These are phyloP conservation scores for Tuber indicum DNA, from an alignment of 495 filamentous ascomycete genomes.

Conservation along the genomic window DNA sequence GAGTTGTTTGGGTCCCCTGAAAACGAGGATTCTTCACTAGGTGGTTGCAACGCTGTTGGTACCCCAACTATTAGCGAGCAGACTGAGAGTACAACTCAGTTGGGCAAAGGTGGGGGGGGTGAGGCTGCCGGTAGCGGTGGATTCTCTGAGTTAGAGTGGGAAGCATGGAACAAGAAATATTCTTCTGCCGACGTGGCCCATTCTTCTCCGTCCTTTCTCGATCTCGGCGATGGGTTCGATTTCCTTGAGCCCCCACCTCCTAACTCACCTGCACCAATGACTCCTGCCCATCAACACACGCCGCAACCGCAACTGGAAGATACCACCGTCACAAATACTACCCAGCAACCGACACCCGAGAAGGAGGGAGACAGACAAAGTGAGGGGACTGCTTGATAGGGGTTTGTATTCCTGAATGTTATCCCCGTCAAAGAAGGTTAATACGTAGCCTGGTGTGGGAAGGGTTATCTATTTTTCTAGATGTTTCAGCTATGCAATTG, in stretches of 20 bases:
- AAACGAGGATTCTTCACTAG: constrained; percentile 26
- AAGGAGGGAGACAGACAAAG: background rate
- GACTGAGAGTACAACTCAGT: constrained; percentile 21
- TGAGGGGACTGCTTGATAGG: constrained; percentile 1
- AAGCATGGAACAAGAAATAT: background rate
- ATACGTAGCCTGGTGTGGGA: constrained; percentile 1
- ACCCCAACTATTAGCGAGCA: constrained; percentile 40
- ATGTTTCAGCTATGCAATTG: background rate
- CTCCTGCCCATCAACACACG: background rate
- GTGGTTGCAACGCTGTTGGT: constrained; percentile 42
- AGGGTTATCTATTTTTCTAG: constrained; percentile 1
- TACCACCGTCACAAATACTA: background rate
- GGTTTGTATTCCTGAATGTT: constrained; percentile 4
- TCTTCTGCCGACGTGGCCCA: background rate
- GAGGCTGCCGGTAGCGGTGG: background rate
- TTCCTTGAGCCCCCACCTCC: background rate
- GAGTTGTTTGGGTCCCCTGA: constrained; percentile 21
- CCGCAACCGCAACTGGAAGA: background rate
- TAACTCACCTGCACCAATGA: background rate
- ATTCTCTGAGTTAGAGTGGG: background rate
- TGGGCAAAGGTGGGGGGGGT: background rate
- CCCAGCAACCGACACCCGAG: background rate
- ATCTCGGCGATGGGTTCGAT: background rate
- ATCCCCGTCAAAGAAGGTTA: background rate
- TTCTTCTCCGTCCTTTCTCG: background rate